Evolutionary conservation across 164 flowering plant genomes (phyloP).

Genomic region (Dillenia suffruticosa): DNA sequence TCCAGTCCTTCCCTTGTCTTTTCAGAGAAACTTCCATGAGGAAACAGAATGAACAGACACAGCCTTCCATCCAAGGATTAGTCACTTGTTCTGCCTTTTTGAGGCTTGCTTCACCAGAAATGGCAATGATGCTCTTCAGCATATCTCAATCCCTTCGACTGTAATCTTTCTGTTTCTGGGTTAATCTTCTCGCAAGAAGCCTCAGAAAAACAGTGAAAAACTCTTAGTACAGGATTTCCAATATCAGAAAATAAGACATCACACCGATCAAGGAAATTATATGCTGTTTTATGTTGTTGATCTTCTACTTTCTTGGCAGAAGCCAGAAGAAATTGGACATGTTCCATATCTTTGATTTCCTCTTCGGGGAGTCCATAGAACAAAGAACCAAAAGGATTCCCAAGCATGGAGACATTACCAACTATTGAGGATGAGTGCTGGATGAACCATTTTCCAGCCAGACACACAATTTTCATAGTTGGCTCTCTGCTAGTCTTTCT

Average conservation of each 20-base stretch:
- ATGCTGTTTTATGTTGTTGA: constrained; percentile 41
- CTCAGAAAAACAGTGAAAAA: constrained; percentile 42
- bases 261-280: constrained; percentile 32
- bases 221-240: constrained; percentile 43
- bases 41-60: constrained; percentile 43
- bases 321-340: constrained; percentile 41
- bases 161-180: constrained; percentile 32
- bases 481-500: constrained; percentile 1
- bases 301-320: constrained; percentile 47
- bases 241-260: constrained; percentile 24
- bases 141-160: constrained; percentile 12
- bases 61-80: constrained; percentile 62
- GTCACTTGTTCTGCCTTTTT: constrained; percentile 33
- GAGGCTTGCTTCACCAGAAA: constrained; percentile 34
- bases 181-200: constrained; percentile 52
- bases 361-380: constrained; percentile 30
- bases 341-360: constrained; percentile 39
- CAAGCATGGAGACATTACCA: constrained; percentile 13
- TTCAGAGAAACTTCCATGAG: constrained; percentile 38
- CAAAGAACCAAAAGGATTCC: constrained; percentile 23
- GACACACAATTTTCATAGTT: constrained; percentile 37
- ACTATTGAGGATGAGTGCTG: constrained; percentile 3
- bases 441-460: constrained; percentile 41
- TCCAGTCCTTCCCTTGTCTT: background rate
- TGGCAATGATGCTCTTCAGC: constrained; percentile 16